Evolutionary conservation across 148 eudicot species (phyloP).

Genomic region (Mesembryanthemum crystallinum): DNA sequence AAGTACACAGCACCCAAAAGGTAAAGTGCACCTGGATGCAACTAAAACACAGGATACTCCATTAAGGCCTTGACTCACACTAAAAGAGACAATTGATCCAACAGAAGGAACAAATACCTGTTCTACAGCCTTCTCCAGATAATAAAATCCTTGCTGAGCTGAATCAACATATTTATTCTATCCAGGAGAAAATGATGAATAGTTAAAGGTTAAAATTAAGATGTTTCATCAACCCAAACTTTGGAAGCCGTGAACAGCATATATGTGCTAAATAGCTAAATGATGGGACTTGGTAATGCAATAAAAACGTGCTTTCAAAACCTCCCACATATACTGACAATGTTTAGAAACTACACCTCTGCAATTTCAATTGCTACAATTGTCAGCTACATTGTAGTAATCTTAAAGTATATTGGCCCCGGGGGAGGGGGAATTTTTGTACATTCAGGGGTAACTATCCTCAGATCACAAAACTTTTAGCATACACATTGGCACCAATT

Average conservation of each 20-base stretch:
- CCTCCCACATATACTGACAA: no score
- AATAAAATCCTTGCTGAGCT: slow-evolving; percentile 82
- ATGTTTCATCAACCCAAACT: not conserved
- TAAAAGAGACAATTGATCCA: not conserved
- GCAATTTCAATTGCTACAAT: no score
- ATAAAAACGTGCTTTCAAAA: no score
- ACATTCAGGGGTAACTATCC: no score
- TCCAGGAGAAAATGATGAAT: slow-evolving; percentile 18
- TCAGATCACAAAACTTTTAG: no score
- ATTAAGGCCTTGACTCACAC: slow-evolving; percentile 16
- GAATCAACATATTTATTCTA: slow-evolving; percentile 76
- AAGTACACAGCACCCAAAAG: slow-evolving; percentile 88
- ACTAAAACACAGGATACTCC: slow-evolving; percentile 41
- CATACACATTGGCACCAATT: no score
- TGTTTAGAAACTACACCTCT: no score
- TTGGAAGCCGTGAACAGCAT: not conserved
- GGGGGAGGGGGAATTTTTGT: no score
- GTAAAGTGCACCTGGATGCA: slow-evolving; percentile 92
- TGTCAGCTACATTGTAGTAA: no score
- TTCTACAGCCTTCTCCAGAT: slow-evolving; percentile 85
- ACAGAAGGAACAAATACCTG: slow-evolving; percentile 47
- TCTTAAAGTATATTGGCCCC: no score
- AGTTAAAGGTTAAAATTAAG: not conserved
- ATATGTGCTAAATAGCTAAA: not conserved
- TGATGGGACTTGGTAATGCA: no score